phyloP scores from a whole-genome alignment of 208 protist species.

The Wallacemonas rigidus region DNA sequence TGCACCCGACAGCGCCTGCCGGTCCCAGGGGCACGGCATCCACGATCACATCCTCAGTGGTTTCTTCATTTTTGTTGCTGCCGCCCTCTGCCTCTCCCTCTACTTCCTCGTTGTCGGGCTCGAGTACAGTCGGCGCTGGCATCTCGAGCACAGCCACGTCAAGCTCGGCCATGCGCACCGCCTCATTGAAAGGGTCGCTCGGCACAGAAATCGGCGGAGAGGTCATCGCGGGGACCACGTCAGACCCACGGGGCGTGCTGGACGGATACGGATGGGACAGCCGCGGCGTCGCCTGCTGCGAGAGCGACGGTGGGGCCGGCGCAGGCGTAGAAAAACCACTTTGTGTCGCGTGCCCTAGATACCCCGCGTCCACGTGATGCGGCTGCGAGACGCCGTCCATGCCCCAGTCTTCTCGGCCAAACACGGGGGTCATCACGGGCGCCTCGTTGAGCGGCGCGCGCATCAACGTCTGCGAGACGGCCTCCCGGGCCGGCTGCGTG shows the following conservation, averaged over 20 bases:
- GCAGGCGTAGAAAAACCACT: not conserved
- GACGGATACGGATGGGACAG: too few relatives aligned
- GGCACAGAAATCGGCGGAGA: not conserved
- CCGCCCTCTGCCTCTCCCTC: not conserved
- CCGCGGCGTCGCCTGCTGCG: too few relatives aligned
- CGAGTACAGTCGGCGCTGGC: not conserved
- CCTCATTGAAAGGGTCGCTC: not conserved
- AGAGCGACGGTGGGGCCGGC: not conserved
- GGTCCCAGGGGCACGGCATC: slow-evolving; percentile 3
- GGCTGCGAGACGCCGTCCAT: not conserved
- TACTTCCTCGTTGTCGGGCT: not conserved
- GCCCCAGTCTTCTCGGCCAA: not conserved
- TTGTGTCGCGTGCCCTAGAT: not conserved
- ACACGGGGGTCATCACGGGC: not conserved
- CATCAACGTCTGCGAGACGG: not conserved
- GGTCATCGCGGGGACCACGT: not conserved
- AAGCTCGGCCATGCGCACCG: too few relatives aligned
- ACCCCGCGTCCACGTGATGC: not conserved
- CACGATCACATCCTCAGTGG: not conserved
- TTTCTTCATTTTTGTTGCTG: not conserved
- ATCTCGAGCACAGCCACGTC: not conserved
- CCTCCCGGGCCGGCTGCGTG: too few relatives aligned
- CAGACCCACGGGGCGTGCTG: not conserved
- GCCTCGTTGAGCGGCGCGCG: not conserved
- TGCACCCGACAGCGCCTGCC: too few relatives aligned